Conservation (phyloP, 2,329 filamentous ascomycete genomes). For the Podosphaera aphanis region DNA sequence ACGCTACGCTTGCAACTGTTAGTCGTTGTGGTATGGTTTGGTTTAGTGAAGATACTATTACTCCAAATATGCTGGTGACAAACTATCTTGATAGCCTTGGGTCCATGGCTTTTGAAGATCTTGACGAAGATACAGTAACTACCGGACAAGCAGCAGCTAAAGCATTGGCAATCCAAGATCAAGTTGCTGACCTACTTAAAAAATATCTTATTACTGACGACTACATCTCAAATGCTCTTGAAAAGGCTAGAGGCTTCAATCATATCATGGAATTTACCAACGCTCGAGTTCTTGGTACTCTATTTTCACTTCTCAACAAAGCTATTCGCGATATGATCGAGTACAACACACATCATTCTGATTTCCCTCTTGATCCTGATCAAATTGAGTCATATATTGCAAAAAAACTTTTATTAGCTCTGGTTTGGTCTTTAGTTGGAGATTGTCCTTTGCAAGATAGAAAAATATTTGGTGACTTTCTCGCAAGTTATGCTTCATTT, state of each 20-base stretch:
- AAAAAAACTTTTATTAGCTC: slow-evolving; percentile 78
- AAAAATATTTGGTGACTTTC: slow-evolving; percentile 67
- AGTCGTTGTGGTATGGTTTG: slow-evolving; percentile 99
- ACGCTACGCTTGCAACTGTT: slow-evolving; percentile 93
- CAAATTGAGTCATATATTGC: slow-evolving; percentile 74
- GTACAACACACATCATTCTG: slow-evolving; percentile 82
- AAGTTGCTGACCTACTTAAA: slow-evolving; percentile 59
- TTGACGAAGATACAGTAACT: slow-evolving; percentile 73
- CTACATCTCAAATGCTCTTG: slow-evolving; percentile 57
- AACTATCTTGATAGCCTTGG: slow-evolving; percentile 75
- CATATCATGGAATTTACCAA: slow-evolving; percentile 98
- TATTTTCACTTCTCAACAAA: slow-evolving; percentile 93
- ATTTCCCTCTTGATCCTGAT: slow-evolving; percentile 78
- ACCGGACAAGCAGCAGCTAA: slow-evolving; percentile 55
- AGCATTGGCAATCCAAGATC: slow-evolving; percentile 52
- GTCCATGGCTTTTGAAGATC: slow-evolving; percentile 69
- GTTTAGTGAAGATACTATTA: slow-evolving; percentile 97
- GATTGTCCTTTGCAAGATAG: slow-evolving; percentile 78
- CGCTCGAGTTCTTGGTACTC: slow-evolving; percentile 68
- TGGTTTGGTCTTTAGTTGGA: slow-evolving; percentile 89
- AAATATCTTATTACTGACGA: slow-evolving; percentile 54
- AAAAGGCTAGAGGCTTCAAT: slow-evolving; percentile 52
- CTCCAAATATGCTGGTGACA: slow-evolving; percentile 70
- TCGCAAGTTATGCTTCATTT: slow-evolving; percentile 63
- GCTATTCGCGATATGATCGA: slow-evolving; percentile 77